These are phyloP conservation scores for Fusarium ramigenum DNA, from an alignment of 2,329 filamentous ascomycete species.

Conservation along the genomic window DNA sequence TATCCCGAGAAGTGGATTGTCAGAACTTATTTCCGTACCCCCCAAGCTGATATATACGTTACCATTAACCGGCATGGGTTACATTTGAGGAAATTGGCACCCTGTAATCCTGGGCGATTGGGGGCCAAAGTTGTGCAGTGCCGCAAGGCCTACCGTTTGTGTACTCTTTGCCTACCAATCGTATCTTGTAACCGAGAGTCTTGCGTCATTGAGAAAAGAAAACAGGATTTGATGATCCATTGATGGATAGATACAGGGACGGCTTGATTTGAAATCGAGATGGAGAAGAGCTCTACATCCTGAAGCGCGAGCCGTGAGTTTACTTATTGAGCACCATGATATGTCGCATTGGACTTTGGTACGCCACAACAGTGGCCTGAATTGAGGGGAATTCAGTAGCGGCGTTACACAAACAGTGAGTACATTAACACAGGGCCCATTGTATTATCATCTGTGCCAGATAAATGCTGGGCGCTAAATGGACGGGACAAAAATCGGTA, in stretches of 20 bases:
- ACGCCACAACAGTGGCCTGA: neutral
- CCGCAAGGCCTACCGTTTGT: neutral
- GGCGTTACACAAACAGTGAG: accelerated
- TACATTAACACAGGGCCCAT: neutral
- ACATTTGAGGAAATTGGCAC: no score
- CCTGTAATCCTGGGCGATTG: neutral
- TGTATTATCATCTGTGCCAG: neutral
- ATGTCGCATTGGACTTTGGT: neutral
- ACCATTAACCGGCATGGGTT: no score
- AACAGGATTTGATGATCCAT: no score
- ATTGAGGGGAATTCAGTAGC: neutral
- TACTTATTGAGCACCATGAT: neutral
- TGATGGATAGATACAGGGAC: neutral
- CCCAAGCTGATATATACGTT: no score
- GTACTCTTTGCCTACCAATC: neutral
- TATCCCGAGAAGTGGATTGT: neutral
- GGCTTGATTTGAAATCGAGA: accelerated
- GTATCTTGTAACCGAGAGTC: neutral
- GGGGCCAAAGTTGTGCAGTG: neutral
- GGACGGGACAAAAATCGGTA: neutral
- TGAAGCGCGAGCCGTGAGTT: accelerated
- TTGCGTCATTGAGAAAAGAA: neutral
- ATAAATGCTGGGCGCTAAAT: neutral
- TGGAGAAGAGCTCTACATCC: accelerated
- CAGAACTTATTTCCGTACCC: no score